These are phyloP conservation scores for Sugiyamaella japonica DNA, from an alignment of 1,139 yeast genomes.

Conservation along the genomic window DNA sequence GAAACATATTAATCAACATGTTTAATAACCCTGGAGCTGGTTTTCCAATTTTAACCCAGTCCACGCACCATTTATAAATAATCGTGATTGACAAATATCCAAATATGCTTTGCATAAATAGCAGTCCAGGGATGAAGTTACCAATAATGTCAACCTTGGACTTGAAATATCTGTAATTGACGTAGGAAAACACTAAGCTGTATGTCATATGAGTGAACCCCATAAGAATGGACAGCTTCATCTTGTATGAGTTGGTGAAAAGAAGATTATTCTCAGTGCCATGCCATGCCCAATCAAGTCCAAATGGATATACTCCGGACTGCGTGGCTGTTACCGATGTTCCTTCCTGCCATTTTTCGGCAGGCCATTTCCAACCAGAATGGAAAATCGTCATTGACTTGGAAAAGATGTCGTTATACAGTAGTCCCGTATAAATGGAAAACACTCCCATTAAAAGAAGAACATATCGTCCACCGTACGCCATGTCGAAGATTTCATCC, in stretches of 20 bases:
- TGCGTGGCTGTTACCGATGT: conserved; percentile 63
- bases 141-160: conserved; percentile 85
- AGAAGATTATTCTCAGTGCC: conserved; percentile 90
- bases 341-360: conserved; percentile 56
- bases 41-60: conserved; percentile 74
- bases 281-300: conserved; percentile 96
- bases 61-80: conserved; percentile 91
- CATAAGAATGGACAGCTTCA: conserved; percentile 93
- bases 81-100: conserved; percentile 86
- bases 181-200: conserved; percentile 81
- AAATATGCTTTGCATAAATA: conserved; percentile 93
- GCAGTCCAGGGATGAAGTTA: conserved; percentile 88
- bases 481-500: conserved; percentile 97
- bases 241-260: conserved; percentile 91
- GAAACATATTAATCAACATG: conserved; percentile 94
- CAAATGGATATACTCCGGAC: conserved; percentile 74
- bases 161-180: conserved; percentile 71
- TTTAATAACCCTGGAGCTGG: conserved; percentile 92
- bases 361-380: conserved; percentile 95
- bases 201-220: conserved; percentile 95
- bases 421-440: conserved; percentile 89
- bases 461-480: conserved; percentile 87
- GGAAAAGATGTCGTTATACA: conserved; percentile 92
- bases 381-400: conserved; percentile 81
- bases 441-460: conserved; percentile 86